These are phyloP conservation scores for slime mould (Dictyostelium discoideum) DNA, from an alignment of 78 protist species.

Conservation along the genomic window DNA sequence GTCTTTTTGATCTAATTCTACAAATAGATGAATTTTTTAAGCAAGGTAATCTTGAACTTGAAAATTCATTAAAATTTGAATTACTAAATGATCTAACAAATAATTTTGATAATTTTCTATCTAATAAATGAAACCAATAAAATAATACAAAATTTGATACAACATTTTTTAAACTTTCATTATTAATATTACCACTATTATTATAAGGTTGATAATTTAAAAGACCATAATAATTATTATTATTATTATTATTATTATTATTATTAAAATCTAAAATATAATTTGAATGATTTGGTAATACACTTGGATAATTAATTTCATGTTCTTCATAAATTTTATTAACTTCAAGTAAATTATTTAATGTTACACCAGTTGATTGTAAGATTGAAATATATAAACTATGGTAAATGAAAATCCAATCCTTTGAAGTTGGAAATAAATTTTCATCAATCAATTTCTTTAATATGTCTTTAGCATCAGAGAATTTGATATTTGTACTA, in stretches of 20 bases:
- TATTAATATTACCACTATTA: too few species aligned
- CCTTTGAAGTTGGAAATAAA: neutral
- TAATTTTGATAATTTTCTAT: neutral
- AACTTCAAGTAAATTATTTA: neutral
- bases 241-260: neutral
- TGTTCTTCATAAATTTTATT: neutral
- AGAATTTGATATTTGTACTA: neutral
- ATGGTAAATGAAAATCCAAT: neutral
- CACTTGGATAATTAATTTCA: neutral
- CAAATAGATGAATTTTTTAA: neutral
- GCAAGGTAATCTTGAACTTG: neutral
- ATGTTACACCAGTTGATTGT: neutral
- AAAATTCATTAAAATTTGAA: neutral
- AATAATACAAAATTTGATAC: neutral
- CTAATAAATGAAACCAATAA: neutral
- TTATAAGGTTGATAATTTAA: too few species aligned
- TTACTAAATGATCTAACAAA: neutral
- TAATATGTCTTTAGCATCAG: neutral
- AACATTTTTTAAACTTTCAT: neutral
- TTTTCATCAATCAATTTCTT: neutral
- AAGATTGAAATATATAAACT: neutral
- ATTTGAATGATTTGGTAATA: too few species aligned
- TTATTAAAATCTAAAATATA: neutral
- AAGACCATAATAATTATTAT: too few species aligned
- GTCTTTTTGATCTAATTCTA: neutral